These are phyloP conservation scores for Emmonsiellopsis sp. DNA, from an alignment of 2,329 filamentous ascomycete genomes.

Conservation along the genomic window DNA sequence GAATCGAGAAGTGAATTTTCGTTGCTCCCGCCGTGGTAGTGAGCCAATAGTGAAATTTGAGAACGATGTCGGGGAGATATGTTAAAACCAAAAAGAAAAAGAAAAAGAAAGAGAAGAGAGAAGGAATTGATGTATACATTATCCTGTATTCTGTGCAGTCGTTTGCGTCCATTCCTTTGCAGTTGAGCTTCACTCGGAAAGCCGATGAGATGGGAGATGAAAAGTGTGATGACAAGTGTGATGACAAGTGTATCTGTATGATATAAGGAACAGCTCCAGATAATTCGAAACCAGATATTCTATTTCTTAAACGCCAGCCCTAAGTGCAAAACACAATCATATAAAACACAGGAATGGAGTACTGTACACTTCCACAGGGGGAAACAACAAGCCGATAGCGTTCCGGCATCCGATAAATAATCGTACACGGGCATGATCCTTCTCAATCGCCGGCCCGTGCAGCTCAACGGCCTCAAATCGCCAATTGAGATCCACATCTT, in stretches of 20 bases:
- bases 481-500: too few relatives aligned
- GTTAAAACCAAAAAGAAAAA: background rate
- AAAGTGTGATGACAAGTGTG: too few relatives aligned
- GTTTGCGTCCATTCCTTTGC: background rate
- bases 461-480: too few relatives aligned
- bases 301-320: constrained; percentile 2
- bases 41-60: too few relatives aligned
- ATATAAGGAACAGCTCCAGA: background rate
- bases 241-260: background rate
- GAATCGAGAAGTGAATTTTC: too few relatives aligned
- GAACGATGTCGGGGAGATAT: background rate
- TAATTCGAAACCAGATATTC: background rate
- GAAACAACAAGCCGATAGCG: background rate
- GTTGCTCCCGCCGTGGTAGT: too few relatives aligned
- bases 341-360: background rate
- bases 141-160: background rate
- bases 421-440: background rate
- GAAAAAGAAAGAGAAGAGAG: background rate
- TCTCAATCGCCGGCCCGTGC: too few relatives aligned
- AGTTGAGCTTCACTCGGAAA: background rate
- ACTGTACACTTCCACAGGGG: background rate
- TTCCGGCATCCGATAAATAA: background rate
- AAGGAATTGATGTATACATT: background rate
- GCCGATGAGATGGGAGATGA: too few relatives aligned
- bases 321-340: background rate